Evolutionary conservation across 2,329 filamentous ascomycete species (phyloP).

Genomic region (Chaetothyriales sp.): DNA sequence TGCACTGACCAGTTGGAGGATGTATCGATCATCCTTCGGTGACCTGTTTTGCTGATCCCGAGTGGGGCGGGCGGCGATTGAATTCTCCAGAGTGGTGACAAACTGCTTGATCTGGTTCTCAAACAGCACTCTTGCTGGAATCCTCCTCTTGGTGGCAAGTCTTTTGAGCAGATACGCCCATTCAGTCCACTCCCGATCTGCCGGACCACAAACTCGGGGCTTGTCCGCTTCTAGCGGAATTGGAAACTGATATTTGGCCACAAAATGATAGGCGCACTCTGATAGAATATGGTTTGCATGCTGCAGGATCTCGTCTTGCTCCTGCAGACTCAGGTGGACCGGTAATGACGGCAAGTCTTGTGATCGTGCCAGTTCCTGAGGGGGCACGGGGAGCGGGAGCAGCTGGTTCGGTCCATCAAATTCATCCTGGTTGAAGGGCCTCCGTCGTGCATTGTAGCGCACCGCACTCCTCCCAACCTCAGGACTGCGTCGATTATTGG

Average conservation of each 20-base stretch:
- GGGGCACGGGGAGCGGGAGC: conserved; percentile 54
- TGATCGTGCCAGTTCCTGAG: conserved; percentile 60
- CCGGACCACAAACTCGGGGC: conserved; percentile 56
- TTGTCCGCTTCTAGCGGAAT: conserved; percentile 73
- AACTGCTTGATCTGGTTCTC: conserved; percentile 86
- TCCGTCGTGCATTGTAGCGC: conserved; percentile 14
- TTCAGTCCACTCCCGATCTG: conserved; percentile 77
- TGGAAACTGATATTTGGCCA: conserved; percentile 81
- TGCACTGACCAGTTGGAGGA: conserved; percentile 72
- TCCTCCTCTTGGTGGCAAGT: conserved; percentile 70
- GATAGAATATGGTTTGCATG: conserved; percentile 74
- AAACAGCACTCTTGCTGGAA: conserved; percentile 69
- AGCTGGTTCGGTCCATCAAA: conserved; percentile 81
- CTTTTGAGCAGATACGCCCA: conserved; percentile 81
- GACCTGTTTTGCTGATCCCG: conserved; percentile 49
- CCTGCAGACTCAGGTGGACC: conserved; percentile 65
- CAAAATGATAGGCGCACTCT: conserved; percentile 76
- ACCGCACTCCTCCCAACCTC: conserved; percentile 10
- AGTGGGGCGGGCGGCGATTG: conserved; percentile 53
- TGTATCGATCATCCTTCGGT: conserved; percentile 76
- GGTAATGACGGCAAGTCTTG: conserved; percentile 68
- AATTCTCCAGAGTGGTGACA: conserved; percentile 76
- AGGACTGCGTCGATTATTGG: conserved; percentile 9
- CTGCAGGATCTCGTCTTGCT: conserved; percentile 67
- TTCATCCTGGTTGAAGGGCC: conserved; percentile 66